These are phyloP conservation scores for Dryas integrifolia DNA, from an alignment of 331 rosid species.

Conservation along the genomic window DNA sequence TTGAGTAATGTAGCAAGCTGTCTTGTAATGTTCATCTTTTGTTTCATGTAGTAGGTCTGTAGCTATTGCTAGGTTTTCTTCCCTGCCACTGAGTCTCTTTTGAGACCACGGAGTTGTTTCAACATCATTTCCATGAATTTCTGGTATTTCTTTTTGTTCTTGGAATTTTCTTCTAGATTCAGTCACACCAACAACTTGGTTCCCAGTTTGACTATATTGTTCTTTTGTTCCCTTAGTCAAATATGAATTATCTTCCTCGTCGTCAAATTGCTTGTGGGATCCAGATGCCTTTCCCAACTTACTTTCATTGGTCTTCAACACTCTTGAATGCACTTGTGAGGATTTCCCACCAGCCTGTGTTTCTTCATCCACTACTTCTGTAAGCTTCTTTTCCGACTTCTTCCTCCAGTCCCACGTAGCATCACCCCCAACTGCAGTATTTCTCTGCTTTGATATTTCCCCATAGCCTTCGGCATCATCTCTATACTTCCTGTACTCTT, in stretches of 20 bases:
- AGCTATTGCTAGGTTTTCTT: conserved; percentile 39
- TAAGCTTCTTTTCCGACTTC: conserved; percentile 62
- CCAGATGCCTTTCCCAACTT: conserved; percentile 38
- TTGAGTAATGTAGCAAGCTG: conserved; percentile 27
- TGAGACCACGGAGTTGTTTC: conserved; percentile 35
- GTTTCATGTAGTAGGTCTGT: conserved; percentile 35
- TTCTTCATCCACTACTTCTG: conserved; percentile 39
- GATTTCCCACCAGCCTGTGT: conserved; percentile 34
- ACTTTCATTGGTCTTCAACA: conserved; percentile 36
- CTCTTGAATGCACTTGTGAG: conserved; percentile 37
- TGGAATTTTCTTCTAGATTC: conserved; percentile 41
- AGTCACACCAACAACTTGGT: conserved; percentile 26
- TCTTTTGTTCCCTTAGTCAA: conserved; percentile 35
- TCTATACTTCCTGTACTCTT: conserved; percentile 35
- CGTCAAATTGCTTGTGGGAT: conserved; percentile 42
- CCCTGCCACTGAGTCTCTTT: conserved; percentile 32
- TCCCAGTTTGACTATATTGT: conserved; percentile 37
- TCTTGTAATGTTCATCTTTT: conserved; percentile 27
- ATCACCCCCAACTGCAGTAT: conserved; percentile 30
- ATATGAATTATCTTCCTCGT: conserved; percentile 42
- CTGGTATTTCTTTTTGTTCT: conserved; percentile 34
- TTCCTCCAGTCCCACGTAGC: conserved; percentile 58
- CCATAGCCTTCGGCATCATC: conserved; percentile 28
- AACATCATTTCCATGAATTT: conserved; percentile 28
- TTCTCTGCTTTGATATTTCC: conserved; percentile 34